A percentile compares a stretch with the other conserved stretches of the same genome.
phyloP scores from a whole-genome alignment of 352 stramenopile species.

The Phytophthora pluvialis region DNA sequence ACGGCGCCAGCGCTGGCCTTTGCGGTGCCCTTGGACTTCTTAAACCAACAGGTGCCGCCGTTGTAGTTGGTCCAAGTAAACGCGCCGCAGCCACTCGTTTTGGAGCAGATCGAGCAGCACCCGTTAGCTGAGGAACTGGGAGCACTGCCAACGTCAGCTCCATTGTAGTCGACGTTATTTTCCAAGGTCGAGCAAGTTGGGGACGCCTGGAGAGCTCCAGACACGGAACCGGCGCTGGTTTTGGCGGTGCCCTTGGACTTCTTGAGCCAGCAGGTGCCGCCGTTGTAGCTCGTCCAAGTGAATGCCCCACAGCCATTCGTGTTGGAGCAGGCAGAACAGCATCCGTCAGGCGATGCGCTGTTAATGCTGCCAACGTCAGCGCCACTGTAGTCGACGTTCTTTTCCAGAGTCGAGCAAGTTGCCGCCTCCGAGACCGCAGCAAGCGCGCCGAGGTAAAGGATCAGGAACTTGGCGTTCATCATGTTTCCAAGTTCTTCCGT shows the following conservation, averaged over 20 bases:
- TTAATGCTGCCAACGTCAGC: conserved; percentile 1
- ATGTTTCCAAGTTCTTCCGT: not conserved
- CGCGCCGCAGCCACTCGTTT: conserved; percentile 4
- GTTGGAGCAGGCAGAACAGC: conserved; percentile 5
- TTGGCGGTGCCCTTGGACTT: conserved; percentile 4
- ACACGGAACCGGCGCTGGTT: conserved; percentile 6
- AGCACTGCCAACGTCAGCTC: conserved; percentile 6
- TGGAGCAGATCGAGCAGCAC: conserved; percentile 15
- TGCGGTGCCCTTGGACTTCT: conserved; percentile 9
- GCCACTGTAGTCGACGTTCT: conserved; percentile 18
- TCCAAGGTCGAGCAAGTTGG: conserved; percentile 21
- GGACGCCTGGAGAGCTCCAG: conserved; percentile 5
- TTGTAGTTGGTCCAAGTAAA: conserved; percentile 20
- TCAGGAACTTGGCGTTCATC: conserved; percentile 7
- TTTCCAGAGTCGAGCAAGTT: conserved; percentile 15
- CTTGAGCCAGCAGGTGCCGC: conserved; percentile 18
- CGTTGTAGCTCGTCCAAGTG: conserved; percentile 20
- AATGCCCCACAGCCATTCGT: conserved; percentile 15
- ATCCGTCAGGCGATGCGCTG: conserved; percentile 7
- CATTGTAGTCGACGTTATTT: conserved; percentile 14
- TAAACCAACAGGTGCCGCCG: conserved; percentile 9
- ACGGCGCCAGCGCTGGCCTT: conserved; percentile 2
- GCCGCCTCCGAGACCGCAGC: conserved; percentile 10
- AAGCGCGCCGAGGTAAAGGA: conserved; percentile 7
- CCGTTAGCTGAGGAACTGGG: conserved; percentile 7